Evolutionary conservation across 306 rosid species (phyloP).

Genomic region (Cucumis hystrix): DNA sequence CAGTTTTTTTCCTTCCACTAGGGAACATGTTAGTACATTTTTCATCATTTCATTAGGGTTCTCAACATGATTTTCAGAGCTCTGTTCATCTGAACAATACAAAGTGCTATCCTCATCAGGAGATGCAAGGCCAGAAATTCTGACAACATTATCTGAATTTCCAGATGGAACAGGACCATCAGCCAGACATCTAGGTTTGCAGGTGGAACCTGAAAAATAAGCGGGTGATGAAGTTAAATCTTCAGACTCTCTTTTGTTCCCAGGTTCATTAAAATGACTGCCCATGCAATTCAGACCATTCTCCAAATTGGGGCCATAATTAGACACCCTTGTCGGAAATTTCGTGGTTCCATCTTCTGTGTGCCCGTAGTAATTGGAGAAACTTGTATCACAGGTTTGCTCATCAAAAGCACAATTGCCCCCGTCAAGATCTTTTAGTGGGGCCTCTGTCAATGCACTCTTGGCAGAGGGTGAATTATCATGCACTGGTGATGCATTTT

Average conservation of each 20-base stretch:
- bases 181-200: conserved; percentile 17
- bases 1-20: conserved; percentile 13
- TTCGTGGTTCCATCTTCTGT: conserved; percentile 8
- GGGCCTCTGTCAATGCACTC: conserved; percentile 11
- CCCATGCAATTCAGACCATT: conserved; percentile 11
- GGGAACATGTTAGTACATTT: conserved; percentile 14
- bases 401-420: conserved; percentile 17
- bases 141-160: conserved; percentile 18
- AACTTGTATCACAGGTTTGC: conserved; percentile 17
- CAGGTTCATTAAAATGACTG: conserved; percentile 19
- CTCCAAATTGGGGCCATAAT: conserved; percentile 2
- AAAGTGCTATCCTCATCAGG: conserved; percentile 19
- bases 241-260: conserved; percentile 13
- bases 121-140: conserved; percentile 21
- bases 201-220: conserved; percentile 18
- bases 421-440: conserved; percentile 11
- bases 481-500: conserved; percentile 16
- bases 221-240: conserved; percentile 22
- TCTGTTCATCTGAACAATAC: conserved; percentile 22
- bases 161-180: conserved; percentile 24
- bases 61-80: conserved; percentile 19
- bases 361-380: conserved; percentile 11
- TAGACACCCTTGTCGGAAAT: conserved; percentile 5
- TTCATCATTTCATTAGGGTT: conserved; percentile 17
- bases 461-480: conserved; percentile 18